Evolutionary conservation across 108 stramenopile genomes (phyloP).

Genomic region (Mediolabrus comicus): DNA sequence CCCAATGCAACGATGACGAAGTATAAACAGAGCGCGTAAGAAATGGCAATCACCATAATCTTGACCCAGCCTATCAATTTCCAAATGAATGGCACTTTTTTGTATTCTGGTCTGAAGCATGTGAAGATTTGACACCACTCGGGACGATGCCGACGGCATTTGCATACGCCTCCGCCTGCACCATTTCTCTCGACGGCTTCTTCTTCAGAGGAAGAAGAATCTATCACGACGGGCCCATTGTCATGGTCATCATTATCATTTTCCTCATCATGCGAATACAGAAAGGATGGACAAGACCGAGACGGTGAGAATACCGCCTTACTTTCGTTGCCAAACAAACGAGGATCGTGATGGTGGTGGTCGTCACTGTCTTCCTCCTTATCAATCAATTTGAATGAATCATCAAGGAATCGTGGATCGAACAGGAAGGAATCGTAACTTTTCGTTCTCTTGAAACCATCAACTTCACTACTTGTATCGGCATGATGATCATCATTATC

Average conservation of each 20-base stretch:
- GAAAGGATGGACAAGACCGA: too few species aligned
- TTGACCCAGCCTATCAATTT: conserved; percentile 36
- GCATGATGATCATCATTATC: neutral
- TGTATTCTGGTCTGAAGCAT: conserved; percentile 37
- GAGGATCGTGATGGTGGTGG: neutral
- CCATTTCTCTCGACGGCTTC: neutral
- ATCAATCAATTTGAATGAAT: conserved; percentile 15
- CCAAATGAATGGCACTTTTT: conserved; percentile 25
- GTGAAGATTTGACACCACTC: conserved; percentile 33
- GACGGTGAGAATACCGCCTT: neutral
- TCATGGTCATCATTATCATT: neutral
- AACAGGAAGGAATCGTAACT: conserved; percentile 33
- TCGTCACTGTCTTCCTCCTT: too few species aligned
- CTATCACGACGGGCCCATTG: too few species aligned
- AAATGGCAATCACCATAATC: conserved; percentile 16
- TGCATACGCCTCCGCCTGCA: neutral
- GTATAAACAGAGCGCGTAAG: conserved; percentile 38
- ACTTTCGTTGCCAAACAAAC: neutral
- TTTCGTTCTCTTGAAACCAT: neutral
- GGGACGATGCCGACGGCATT: conserved; percentile 1
- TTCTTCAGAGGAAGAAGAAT: neutral
- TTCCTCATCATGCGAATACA: neutral
- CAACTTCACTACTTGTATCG: neutral
- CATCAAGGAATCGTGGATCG: conserved; percentile 40
- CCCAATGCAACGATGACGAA: conserved; percentile 46